A percentile compares a stretch with the other conserved stretches of the same genome.
Evolutionary conservation across 306 rosid species (phyloP).

Genomic region (Rubus parviflorus): DNA sequence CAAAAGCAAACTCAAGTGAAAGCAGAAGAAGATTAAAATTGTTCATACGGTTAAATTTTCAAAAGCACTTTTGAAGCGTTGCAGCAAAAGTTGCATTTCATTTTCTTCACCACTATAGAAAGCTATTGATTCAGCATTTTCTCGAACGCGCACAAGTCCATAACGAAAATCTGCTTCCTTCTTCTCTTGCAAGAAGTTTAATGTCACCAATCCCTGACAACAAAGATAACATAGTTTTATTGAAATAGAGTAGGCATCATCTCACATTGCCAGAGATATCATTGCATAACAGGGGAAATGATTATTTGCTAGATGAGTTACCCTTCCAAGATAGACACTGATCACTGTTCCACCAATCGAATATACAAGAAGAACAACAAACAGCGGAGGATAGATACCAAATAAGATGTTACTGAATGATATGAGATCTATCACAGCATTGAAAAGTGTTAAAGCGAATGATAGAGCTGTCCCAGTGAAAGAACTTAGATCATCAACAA

Average conservation of each 20-base stretch:
- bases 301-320: slow-evolving; percentile 24
- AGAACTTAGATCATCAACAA: slow-evolving; percentile 92
- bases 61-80: slow-evolving; percentile 88
- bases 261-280: slow-evolving; percentile 8
- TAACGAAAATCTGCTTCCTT: slow-evolving; percentile 99
- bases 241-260: slow-evolving; percentile 9
- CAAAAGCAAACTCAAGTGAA: slow-evolving; percentile 4
- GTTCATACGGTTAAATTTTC: slow-evolving; percentile 76
- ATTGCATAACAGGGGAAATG: not conserved
- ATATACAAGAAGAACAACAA: slow-evolving; percentile 77
- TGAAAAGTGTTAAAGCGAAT: slow-evolving; percentile 76
- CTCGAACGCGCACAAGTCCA: slow-evolving; percentile 92
- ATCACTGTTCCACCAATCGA: slow-evolving; percentile 92
- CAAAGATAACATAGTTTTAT: slow-evolving; percentile 9
- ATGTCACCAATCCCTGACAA: slow-evolving; percentile 76
- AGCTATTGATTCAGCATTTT: slow-evolving; percentile 97
- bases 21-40: slow-evolving; percentile 24
- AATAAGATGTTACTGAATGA: slow-evolving; percentile 89
- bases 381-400: slow-evolving; percentile 94
- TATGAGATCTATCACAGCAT: slow-evolving; percentile 81
- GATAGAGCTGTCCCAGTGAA: slow-evolving; percentile 86
- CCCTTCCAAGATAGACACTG: slow-evolving; percentile 89
- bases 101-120: slow-evolving; percentile 90
- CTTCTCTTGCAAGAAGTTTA: slow-evolving; percentile 96
- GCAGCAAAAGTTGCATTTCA: slow-evolving; percentile 90